These are phyloP conservation scores for Holtermanniella nyarrowii DNA, from an alignment of 768 basidiomycete species.

Conservation along the genomic window DNA sequence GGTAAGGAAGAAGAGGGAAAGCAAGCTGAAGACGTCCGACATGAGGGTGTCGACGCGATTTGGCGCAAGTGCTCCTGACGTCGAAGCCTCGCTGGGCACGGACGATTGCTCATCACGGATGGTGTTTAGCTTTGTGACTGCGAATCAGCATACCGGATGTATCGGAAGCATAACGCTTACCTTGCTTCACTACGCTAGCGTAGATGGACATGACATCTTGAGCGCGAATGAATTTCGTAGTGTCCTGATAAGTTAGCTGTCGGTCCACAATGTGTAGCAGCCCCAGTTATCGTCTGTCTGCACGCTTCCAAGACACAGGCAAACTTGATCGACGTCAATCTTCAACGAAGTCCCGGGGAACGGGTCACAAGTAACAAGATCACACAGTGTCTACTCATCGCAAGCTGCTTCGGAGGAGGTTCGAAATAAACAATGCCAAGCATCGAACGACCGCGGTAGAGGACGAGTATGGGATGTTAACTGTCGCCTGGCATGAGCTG, in stretches of 20 bases:
- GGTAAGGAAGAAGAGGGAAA: conserved; percentile 94
- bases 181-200: conserved; percentile 86
- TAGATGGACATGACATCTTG: conserved; percentile 89
- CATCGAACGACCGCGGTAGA: too few species aligned
- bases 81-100: conserved; percentile 9
- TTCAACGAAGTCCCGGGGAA: too few species aligned
- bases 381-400: too few species aligned
- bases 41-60: conserved; percentile 92
- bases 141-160: neutral
- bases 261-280: neutral
- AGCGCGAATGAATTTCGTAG: conserved; percentile 82
- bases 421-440: too few species aligned
- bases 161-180: conserved; percentile 45
- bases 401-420: too few species aligned
- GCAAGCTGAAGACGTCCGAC: conserved; percentile 86
- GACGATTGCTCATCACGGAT: conserved; percentile 58
- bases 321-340: too few species aligned
- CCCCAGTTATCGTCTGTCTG: neutral
- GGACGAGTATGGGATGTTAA: too few species aligned
- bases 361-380: too few species aligned
- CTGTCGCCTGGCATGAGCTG: too few species aligned
- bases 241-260: conserved; percentile 66
- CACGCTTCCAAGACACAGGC: too few species aligned
- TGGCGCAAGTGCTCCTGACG: conserved; percentile 29
- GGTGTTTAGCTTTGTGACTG: conserved; percentile 80